phyloP scores from a whole-genome alignment of 148 eudicot genomes.

The Nyssa sinensis region DNA sequence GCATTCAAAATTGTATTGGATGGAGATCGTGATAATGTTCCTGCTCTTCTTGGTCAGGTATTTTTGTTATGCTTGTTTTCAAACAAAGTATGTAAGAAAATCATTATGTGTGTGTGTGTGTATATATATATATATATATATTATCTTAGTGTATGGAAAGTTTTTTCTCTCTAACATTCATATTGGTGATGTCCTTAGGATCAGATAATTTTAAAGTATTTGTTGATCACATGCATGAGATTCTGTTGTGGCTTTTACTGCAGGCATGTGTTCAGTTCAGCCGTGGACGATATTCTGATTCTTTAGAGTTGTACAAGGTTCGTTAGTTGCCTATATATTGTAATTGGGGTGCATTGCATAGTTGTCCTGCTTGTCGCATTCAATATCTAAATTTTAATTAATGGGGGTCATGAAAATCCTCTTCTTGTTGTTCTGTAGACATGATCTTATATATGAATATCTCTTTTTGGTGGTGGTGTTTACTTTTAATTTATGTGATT shows the following conservation, averaged over 20 bases:
- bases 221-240: not conserved
- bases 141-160: not conserved
- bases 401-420: not conserved
- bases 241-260: constrained; percentile 4
- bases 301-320: constrained; percentile 95
- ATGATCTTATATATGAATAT: not conserved
- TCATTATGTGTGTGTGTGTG: not conserved
- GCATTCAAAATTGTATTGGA: constrained; percentile 91
- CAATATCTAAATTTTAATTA: not conserved
- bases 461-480: constrained; percentile 3
- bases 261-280: constrained; percentile 95
- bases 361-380: constrained; percentile 1
- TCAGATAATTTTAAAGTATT: not conserved
- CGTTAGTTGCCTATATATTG: constrained; percentile 14
- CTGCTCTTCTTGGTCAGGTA: constrained; percentile 99
- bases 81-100: not conserved
- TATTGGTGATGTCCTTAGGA: not conserved
- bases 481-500: not conserved
- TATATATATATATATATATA: not conserved
- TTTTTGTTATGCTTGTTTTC: not conserved
- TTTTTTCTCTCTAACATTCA: constrained; percentile 5
- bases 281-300: constrained; percentile 80
- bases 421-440: constrained; percentile 2
- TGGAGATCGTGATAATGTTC: constrained; percentile 85
- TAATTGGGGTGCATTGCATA: constrained; percentile 1